phyloP scores from a whole-genome alignment of 768 basidiomycete species.

The Amanita muscaria region DNA sequence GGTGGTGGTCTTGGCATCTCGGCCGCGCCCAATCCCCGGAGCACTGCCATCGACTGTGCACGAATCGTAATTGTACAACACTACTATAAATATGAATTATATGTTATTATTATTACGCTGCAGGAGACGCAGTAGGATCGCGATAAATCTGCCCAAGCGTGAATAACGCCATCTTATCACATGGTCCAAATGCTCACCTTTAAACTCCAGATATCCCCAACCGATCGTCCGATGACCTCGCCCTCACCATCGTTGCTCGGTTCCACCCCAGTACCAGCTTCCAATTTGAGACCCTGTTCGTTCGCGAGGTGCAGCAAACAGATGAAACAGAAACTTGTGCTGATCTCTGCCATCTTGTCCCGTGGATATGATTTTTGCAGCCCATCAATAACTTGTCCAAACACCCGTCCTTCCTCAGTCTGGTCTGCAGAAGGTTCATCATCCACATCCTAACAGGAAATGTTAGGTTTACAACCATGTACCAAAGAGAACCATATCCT shows the following conservation, averaged over 20 bases:
- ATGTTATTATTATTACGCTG: constrained; percentile 18
- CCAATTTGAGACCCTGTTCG: constrained; percentile 87
- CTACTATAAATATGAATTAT: no score
- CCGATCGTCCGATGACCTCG: constrained; percentile 27
- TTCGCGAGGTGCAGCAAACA: constrained; percentile 94
- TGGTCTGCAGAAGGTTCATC: constrained; percentile 28
- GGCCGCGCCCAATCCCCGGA: no score
- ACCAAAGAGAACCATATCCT: no score
- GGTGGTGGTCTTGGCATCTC: no score
- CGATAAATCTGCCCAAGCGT: constrained; percentile 32
- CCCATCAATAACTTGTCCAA: constrained; percentile 74
- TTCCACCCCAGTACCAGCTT: constrained; percentile 32
- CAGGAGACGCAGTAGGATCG: constrained; percentile 34
- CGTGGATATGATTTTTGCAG: constrained; percentile 76
- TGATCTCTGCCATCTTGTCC: constrained; percentile 97
- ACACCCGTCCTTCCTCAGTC: constrained; percentile 57
- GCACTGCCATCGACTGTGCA: no score
- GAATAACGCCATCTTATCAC: background rate
- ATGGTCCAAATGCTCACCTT: constrained; percentile 38
- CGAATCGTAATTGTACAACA: no score
- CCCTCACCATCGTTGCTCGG: constrained; percentile 29
- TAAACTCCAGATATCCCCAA: constrained; percentile 69
- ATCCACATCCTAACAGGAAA: constrained; percentile 43
- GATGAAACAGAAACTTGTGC: constrained; percentile 99
- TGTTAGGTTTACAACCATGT: no score